phyloP scores from a whole-genome alignment of 2,329 filamentous ascomycete species.

The Colletotrichum incanum region DNA sequence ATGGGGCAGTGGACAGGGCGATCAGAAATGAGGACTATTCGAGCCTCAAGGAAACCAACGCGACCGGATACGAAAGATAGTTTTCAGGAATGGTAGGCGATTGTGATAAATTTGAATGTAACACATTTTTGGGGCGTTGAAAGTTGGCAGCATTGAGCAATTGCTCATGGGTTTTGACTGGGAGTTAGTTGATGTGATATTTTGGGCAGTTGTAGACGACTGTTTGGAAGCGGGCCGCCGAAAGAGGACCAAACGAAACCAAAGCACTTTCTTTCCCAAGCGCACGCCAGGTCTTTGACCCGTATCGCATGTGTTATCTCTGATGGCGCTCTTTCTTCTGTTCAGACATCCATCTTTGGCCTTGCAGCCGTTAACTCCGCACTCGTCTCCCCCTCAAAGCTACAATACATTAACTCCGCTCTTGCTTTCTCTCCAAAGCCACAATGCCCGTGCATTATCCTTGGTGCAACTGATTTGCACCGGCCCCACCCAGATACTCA shows the following conservation, averaged over 20 bases:
- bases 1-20: conserved; percentile 19
- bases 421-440: background rate
- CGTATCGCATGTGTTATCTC: background rate
- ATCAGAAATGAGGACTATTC: background rate
- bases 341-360: background rate
- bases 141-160: background rate
- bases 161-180: too few species aligned
- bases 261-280: background rate
- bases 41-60: background rate
- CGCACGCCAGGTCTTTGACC: too few species aligned
- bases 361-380: conserved; percentile 11
- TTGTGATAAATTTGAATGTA: too few species aligned
- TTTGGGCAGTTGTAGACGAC: background rate
- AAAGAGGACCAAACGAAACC: background rate
- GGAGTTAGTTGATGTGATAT: background rate
- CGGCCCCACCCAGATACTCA: background rate
- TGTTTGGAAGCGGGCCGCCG: background rate
- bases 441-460: background rate
- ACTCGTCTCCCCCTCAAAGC: background rate
- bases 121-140: background rate
- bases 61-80: background rate
- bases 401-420: background rate
- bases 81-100: background rate
- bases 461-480: background rate
- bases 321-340: too few species aligned